Evolutionary conservation across 306 rosid genomes (phyloP).

Genomic region (Citrullus mucosospermus): DNA sequence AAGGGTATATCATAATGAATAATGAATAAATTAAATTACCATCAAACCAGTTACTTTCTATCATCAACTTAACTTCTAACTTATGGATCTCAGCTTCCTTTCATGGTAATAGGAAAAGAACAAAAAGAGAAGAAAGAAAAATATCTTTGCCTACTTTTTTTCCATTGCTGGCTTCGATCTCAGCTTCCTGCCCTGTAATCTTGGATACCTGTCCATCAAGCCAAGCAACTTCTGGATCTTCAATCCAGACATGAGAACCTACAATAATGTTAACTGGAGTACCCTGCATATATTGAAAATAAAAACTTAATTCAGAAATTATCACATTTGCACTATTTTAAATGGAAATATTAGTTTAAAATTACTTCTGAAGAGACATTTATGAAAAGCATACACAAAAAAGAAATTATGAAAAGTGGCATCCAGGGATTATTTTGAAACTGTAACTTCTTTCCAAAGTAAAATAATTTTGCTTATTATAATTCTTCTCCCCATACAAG

Average conservation of each 20-base stretch:
- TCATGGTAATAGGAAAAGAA: too few relatives aligned
- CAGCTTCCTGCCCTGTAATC: conserved; percentile 64
- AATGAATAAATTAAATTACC: too few relatives aligned
- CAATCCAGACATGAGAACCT: conserved; percentile 91
- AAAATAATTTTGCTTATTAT: background rate
- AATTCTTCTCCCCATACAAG: background rate
- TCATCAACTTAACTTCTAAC: too few relatives aligned
- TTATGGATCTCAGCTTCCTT: too few relatives aligned
- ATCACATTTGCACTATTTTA: background rate
- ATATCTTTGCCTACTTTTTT: conserved; percentile 43
- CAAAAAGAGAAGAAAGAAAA: background rate
- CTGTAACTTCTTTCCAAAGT: background rate
- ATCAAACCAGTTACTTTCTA: too few relatives aligned
- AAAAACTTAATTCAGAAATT: conserved; percentile 2
- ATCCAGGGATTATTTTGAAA: background rate
- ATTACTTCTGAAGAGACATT: background rate
- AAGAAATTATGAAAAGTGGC: background rate
- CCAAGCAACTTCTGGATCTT: conserved; percentile 64
- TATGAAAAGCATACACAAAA: background rate
- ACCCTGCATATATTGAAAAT: conserved; percentile 47
- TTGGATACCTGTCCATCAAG: conserved; percentile 67
- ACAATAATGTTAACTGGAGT: conserved; percentile 78
- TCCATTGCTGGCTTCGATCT: conserved; percentile 49
- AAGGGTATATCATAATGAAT: too few relatives aligned
- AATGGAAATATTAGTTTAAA: background rate